Conservation (phyloP, 2,329 filamentous ascomycete species). For the Fusarium agapanthi region DNA sequence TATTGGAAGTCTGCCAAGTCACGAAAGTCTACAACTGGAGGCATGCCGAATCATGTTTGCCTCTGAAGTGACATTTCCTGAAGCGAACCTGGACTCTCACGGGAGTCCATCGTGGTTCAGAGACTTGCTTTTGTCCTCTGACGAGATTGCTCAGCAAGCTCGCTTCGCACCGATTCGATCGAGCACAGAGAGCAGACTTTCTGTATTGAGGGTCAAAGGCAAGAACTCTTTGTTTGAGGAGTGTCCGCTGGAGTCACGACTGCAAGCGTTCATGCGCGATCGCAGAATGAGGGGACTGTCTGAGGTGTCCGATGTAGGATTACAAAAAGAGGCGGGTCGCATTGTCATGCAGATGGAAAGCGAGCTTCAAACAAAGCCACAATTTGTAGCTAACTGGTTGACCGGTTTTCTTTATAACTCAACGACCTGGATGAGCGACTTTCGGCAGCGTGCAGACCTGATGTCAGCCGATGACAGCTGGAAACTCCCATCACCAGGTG, state of each 20-base stretch:
- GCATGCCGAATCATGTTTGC: constrained; percentile 34
- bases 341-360: constrained; percentile 28
- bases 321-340: constrained; percentile 17
- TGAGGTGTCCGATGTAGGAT: neutral
- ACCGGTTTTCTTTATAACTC: constrained; percentile 9
- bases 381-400: constrained; percentile 32
- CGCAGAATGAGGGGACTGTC: neutral
- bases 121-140: constrained; percentile 19
- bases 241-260: constrained; percentile 19
- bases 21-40: constrained; percentile 19
- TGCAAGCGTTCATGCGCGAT: constrained; percentile 6
- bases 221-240: constrained; percentile 28
- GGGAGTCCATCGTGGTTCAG: constrained; percentile 21
- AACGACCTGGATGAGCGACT: constrained; percentile 8
- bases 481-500: neutral
- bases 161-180: constrained; percentile 25
- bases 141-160: constrained; percentile 15
- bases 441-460: constrained; percentile 9
- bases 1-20: constrained; percentile 16
- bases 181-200: constrained; percentile 15
- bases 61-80: constrained; percentile 26
- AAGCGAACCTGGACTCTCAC: neutral
- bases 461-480: neutral
- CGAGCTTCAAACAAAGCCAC: constrained; percentile 13
- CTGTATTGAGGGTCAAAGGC: constrained; percentile 16